A percentile compares a stretch with the other conserved stretches of the same genome.
These are phyloP conservation scores for Phalaenopsis equestris DNA, from an alignment of 106 monocot species.

Conservation along the genomic window DNA sequence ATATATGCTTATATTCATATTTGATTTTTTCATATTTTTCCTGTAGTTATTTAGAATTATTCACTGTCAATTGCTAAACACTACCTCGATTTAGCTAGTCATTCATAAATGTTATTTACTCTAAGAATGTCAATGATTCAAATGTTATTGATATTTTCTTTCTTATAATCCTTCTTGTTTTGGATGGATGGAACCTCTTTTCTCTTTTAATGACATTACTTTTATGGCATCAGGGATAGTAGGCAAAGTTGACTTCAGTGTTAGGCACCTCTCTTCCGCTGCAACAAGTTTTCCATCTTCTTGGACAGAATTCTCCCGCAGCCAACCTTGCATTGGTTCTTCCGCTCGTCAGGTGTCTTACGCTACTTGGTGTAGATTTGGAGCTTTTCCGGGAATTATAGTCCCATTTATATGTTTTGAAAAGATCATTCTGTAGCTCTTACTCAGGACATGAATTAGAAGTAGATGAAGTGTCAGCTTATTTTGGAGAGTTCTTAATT, in stretches of 20 bases:
- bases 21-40: no score
- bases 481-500: background rate
- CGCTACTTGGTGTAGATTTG: background rate
- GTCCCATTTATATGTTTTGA: background rate
- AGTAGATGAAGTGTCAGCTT: background rate
- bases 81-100: background rate
- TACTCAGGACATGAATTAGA: background rate
- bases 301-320: slow-evolving; percentile 38
- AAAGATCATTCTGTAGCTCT: background rate
- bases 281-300: slow-evolving; percentile 47
- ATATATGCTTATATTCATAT: background rate
- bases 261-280: slow-evolving; percentile 79
- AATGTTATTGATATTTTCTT: background rate
- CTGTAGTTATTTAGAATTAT: background rate
- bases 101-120: background rate
- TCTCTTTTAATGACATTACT: background rate
- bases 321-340: slow-evolving; percentile 54
- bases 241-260: slow-evolving; percentile 80
- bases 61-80: background rate
- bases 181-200: background rate
- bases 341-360: slow-evolving; percentile 30
- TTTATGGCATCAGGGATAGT: slow-evolving; percentile 29
- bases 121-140: background rate
- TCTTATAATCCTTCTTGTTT: background rate
- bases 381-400: background rate